A percentile compares a stretch with the other conserved stretches of the same genome.
phyloP scores from a whole-genome alignment of 306 rosid species.

The Cyclanthera cordifolia region DNA sequence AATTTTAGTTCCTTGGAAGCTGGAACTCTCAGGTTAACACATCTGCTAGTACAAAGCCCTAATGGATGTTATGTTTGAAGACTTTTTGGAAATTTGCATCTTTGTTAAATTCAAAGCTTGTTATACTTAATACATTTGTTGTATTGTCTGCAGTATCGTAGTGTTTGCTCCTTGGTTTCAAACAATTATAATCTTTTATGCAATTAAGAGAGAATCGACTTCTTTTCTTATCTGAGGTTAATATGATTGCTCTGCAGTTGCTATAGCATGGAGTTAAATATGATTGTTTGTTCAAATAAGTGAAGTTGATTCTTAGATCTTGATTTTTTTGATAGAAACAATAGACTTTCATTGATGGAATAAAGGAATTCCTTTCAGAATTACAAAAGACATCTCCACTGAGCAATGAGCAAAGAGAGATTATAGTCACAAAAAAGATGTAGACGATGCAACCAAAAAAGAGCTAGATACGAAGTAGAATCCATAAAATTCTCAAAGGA shows the following conservation, averaged over 20 bases:
- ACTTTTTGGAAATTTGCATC: background rate
- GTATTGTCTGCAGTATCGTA: background rate
- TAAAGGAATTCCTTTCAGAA: too few species aligned
- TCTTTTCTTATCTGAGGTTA: background rate
- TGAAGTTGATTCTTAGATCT: slow-evolving; percentile 5
- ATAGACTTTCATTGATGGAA: too few species aligned
- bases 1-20: background rate
- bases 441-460: too few species aligned
- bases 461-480: too few species aligned
- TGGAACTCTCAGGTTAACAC: background rate
- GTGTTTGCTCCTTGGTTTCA: background rate
- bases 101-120: background rate
- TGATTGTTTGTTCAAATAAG: background rate
- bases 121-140: background rate
- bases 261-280: background rate
- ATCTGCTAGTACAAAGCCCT: background rate
- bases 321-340: too few species aligned
- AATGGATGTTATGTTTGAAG: background rate
- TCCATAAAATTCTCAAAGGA: too few species aligned
- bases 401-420: too few species aligned
- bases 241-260: background rate
- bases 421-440: too few species aligned
- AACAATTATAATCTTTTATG: background rate
- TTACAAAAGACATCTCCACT: too few species aligned
- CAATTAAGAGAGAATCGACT: background rate